Evolutionary conservation across 768 basidiomycete genomes (phyloP), one percentile per base, ranked within the genome.

Genomic region (Scleroderma bovista): DNA sequence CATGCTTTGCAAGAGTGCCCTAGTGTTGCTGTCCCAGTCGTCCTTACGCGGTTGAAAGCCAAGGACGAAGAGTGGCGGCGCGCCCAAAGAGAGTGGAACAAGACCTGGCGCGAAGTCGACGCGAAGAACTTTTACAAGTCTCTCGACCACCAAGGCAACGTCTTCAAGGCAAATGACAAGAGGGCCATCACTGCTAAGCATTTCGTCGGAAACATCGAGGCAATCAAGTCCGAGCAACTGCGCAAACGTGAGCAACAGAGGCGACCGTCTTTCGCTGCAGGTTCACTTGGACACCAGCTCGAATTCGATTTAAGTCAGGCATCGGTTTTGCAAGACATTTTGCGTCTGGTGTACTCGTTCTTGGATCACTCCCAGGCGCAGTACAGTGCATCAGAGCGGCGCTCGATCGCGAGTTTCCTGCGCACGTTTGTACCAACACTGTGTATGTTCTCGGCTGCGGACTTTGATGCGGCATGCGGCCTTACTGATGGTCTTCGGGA

Each of bases 11-110:
- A 97, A 67, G 94, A 98, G 40, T 86, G 84, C 57, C 96, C 96
- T 0, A 83, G 79, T 41, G 85, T 94, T 43, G 83, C 93, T 1
- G 85, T 97, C 9, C 94, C 95, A 1, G 90, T 98, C 51, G 90
- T 97, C 6, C 79, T 98, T 2, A 74, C 79, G 38, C 83, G 96
- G 10, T 74, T 99, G 40, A 93, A 91, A 72, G 82, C 84, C 63
- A 96, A 94, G 67, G 90, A 97, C 65, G 94, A 96, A 53, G 96
- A 99, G 64, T 99, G 96, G 96, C 84, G 91, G 61, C 78, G 90
- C 29, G 84, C 88, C 24, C 90, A 93, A 66, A 78, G 95, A 24
- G 94, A 97, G 67, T 98, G 93, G 92, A 91, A 87, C 69, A 80
- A 88, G 52, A 94, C 93, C 15, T 98, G 96, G 96, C 78, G 93